Conservation (phyloP, 345 rosid genomes). For the Geranium brycei region DNA sequence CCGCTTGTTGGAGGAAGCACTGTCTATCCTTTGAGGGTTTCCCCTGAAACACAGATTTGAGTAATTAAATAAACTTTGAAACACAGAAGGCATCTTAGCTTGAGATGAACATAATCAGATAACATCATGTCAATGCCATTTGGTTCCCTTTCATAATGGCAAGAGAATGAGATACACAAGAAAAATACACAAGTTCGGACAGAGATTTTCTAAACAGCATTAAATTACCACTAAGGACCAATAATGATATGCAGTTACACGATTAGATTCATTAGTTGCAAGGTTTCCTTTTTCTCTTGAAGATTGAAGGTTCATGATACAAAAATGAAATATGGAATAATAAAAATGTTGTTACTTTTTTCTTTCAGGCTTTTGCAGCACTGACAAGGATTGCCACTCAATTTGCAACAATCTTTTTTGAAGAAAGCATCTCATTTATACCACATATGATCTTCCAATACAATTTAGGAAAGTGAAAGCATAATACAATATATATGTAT, state of each 20-base stretch:
- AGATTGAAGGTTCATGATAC: background rate
- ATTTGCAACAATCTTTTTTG: background rate
- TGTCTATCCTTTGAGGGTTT: conserved; percentile 92
- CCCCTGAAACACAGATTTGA: conserved; percentile 39
- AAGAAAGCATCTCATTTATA: conserved; percentile 1
- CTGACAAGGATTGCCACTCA: background rate
- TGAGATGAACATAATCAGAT: background rate
- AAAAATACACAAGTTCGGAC: no score
- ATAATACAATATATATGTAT: background rate
- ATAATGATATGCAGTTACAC: background rate
- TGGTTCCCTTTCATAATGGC: background rate
- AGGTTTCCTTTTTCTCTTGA: background rate
- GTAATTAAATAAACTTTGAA: background rate
- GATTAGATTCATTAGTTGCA: background rate
- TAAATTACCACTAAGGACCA: background rate
- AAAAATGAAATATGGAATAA: background rate
- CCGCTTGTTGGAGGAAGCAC: conserved; percentile 58
- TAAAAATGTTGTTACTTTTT: background rate
- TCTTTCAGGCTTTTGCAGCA: background rate
- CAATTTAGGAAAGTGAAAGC: no score
- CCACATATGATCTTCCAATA: background rate
- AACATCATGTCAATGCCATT: background rate
- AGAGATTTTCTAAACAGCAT: no score
- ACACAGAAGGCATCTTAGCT: background rate
- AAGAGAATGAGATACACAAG: background rate